Percentiles rank a stretch among this genome's conserved stretches.
These are phyloP conservation scores for Camellia lanceoleosa DNA, from an alignment of 148 eudicot genomes.

Conservation along the genomic window DNA sequence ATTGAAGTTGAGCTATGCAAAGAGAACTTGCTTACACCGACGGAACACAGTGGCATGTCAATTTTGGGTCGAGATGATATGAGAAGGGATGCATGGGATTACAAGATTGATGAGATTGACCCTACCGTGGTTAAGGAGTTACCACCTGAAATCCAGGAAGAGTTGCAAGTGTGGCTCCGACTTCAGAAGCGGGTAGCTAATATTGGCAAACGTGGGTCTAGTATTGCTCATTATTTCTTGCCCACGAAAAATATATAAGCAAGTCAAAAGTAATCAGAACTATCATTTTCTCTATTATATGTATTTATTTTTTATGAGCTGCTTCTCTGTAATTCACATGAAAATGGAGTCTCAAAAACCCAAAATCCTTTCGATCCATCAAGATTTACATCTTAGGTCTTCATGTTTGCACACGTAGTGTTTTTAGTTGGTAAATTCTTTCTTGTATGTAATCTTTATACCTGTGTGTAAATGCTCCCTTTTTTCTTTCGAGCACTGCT, in stretches of 20 bases:
- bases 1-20: constrained; percentile 11
- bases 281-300: not conserved
- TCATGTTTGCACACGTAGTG: too few relatives aligned
- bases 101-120: constrained; percentile 53
- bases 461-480: too few relatives aligned
- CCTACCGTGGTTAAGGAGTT: constrained; percentile 46
- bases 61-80: constrained; percentile 17
- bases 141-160: constrained; percentile 52
- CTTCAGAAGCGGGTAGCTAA: constrained; percentile 44
- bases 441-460: too few relatives aligned
- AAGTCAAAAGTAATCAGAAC: not conserved
- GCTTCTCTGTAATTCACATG: not conserved
- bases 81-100: constrained; percentile 35
- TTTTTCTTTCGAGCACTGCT: too few relatives aligned
- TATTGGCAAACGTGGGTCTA: constrained; percentile 30
- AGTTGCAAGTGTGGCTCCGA: constrained; percentile 46
- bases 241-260: constrained; percentile 29
- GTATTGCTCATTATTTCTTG: constrained; percentile 51
- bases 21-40: constrained; percentile 1
- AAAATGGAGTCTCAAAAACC: not conserved
- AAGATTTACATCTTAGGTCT: not conserved
- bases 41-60: not conserved
- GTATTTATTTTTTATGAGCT: not conserved
- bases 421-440: too few relatives aligned
- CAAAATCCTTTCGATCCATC: not conserved